Percentiles rank a stretch among this genome's conserved stretches.
These are phyloP conservation scores for Dryas alaskensis DNA, from an alignment of 306 rosid species.

Conservation along the genomic window DNA sequence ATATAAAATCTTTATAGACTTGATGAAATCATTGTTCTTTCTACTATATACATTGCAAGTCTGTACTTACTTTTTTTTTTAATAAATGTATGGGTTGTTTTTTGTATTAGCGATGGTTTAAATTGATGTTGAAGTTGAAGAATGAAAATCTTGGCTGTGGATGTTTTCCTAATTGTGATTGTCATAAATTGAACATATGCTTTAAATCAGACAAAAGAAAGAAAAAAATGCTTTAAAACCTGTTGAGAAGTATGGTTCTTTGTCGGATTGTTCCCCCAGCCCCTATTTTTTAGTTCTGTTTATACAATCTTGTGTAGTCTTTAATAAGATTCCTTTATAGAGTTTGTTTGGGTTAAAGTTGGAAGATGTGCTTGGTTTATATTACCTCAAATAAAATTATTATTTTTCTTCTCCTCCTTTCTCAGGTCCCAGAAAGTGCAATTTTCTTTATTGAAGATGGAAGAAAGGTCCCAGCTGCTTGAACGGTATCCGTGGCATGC, in stretches of 20 bases:
- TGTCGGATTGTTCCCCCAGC: neutral
- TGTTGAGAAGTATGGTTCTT: neutral
- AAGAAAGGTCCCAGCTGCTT: constrained; percentile 95
- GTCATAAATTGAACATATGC: neutral
- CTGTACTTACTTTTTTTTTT: no score
- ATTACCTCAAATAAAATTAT: constrained; percentile 1
- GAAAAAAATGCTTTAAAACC: neutral
- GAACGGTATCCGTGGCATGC: constrained; percentile 36
- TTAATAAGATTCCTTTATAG: neutral
- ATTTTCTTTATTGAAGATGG: constrained; percentile 98
- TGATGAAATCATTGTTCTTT: neutral
- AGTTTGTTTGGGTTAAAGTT: neutral
- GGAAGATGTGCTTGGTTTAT: neutral
- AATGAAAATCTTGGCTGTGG: neutral
- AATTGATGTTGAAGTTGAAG: neutral
- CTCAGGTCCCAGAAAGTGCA: constrained; percentile 86
- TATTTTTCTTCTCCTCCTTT: neutral
- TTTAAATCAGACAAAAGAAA: neutral
- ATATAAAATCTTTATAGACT: neutral
- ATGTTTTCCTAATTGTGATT: neutral
- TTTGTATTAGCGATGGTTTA: neutral
- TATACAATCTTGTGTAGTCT: neutral
- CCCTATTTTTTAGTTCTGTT: neutral
- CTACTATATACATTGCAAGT: neutral
- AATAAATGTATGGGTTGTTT: neutral